Evolutionary conservation across 2,329 filamentous ascomycete genomes (phyloP).

Genomic region (Diaporthe vaccinii): DNA sequence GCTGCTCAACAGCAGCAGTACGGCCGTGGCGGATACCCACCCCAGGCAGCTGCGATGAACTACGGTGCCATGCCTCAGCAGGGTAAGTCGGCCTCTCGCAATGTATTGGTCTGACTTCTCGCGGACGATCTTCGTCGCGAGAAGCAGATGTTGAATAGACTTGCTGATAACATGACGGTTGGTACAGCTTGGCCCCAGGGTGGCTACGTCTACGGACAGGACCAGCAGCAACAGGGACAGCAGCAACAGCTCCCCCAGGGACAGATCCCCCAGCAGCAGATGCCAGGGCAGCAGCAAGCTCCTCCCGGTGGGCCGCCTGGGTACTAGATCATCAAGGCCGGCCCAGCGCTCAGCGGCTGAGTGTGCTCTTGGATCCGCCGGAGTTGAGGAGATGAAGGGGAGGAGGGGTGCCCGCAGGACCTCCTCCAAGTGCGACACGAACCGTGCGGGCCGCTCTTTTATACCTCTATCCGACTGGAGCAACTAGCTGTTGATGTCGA

Average conservation of each 20-base stretch:
- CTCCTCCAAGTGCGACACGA: background rate
- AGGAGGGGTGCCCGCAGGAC: background rate
- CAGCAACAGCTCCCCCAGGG: conserved; percentile 47
- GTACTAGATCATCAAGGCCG: conserved; percentile 31
- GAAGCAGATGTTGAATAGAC: background rate
- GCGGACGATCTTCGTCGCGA: too few species aligned
- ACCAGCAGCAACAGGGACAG: conserved; percentile 53
- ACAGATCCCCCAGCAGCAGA: conserved; percentile 47
- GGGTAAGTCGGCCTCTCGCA: conserved; percentile 46
- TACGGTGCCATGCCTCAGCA: conserved; percentile 59
- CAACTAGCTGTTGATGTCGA: conserved; percentile 27
- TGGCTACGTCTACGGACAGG: conserved; percentile 40
- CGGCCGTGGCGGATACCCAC: conserved; percentile 59
- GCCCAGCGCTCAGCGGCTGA: background rate
- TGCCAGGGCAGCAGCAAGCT: conserved; percentile 35
- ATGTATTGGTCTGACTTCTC: background rate
- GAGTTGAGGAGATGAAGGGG: conserved; percentile 28
- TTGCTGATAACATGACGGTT: conserved; percentile 8
- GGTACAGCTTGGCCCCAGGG: conserved; percentile 53
- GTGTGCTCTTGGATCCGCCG: conserved; percentile 15
- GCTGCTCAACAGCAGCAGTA: conserved; percentile 52
- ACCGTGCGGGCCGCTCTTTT: conserved; percentile 18
- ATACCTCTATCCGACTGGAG: background rate
- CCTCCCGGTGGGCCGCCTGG: conserved; percentile 36
- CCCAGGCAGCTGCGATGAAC: conserved; percentile 48